These are phyloP conservation scores for Porcisia deanei DNA, from an alignment of 208 protist species.

Conservation along the genomic window DNA sequence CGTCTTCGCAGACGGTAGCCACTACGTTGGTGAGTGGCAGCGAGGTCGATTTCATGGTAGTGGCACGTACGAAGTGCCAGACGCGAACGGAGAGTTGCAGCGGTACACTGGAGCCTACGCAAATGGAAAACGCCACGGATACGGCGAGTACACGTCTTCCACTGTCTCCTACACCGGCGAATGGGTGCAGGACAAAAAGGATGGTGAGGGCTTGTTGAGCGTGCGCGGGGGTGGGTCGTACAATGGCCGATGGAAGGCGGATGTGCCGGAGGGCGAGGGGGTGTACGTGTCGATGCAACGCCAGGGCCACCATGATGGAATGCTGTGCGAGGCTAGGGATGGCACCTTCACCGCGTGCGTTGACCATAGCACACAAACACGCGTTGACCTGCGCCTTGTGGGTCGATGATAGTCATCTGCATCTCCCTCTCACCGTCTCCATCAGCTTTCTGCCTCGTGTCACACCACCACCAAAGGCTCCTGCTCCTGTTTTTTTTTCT, in stretches of 20 bases:
- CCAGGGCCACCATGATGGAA: constrained; percentile 10
- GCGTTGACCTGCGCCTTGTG: constrained; percentile 21
- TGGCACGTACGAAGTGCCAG: constrained; percentile 42
- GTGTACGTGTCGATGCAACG: constrained; percentile 22
- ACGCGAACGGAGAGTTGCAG: constrained; percentile 17
- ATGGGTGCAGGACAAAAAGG: constrained; percentile 70
- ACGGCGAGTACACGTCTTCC: constrained; percentile 55
- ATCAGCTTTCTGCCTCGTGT: neutral
- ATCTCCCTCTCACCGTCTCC: neutral
- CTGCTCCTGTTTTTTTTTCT: neutral
- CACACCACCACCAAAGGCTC: neutral
- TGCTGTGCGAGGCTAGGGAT: constrained; percentile 25
- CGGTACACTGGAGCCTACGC: constrained; percentile 70
- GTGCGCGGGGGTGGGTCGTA: constrained; percentile 38
- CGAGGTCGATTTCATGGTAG: constrained; percentile 65
- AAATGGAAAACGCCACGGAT: constrained; percentile 65
- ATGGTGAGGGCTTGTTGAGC: constrained; percentile 66
- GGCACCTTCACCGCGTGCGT: constrained; percentile 23
- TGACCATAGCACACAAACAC: constrained; percentile 14
- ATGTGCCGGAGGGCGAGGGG: constrained; percentile 61
- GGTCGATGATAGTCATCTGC: constrained; percentile 10
- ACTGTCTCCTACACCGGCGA: constrained; percentile 71
- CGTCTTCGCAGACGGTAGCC: constrained; percentile 64
- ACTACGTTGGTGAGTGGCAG: constrained; percentile 74
- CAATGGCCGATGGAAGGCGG: constrained; percentile 54